Conservation (phyloP, 768 basidiomycete genomes). For the Rhodosporidiobolus sp. region DNA sequence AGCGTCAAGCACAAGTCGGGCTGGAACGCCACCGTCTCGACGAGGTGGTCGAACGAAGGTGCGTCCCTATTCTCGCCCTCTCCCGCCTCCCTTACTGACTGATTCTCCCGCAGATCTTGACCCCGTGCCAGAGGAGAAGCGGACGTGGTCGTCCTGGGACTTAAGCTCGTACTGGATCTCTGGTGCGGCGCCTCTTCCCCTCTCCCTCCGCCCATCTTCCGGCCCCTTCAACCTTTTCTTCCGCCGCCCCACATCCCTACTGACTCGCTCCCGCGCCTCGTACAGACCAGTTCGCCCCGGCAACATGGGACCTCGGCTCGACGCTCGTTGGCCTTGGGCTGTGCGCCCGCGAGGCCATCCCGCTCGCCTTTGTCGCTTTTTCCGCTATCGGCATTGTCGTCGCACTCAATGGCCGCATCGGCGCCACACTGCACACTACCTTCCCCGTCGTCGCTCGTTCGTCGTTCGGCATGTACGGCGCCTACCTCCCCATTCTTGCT, state of each 20-base stretch:
- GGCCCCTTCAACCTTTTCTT: background rate
- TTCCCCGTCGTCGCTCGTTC: slow-evolving; percentile 44
- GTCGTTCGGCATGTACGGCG: slow-evolving; percentile 44
- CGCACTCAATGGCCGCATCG: slow-evolving; percentile 43
- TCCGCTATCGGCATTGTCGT: slow-evolving; percentile 11
- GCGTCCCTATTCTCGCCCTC: background rate
- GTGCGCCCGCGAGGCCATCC: slow-evolving; percentile 8
- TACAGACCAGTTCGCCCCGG: slow-evolving; percentile 13
- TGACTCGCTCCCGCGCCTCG: too few relatives aligned
- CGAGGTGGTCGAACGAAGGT: slow-evolving; percentile 11
- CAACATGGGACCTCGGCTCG: slow-evolving; percentile 13
- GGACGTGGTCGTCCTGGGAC: slow-evolving; percentile 10
- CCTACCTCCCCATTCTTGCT: slow-evolving; percentile 44
- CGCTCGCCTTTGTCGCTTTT: slow-evolving; percentile 21
- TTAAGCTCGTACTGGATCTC: slow-evolving; percentile 11
- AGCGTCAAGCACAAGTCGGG: slow-evolving; percentile 16
- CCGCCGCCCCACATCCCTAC: too few relatives aligned
- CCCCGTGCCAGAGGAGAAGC: slow-evolving; percentile 4
- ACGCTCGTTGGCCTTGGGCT: slow-evolving; percentile 2
- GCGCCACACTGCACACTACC: slow-evolving; percentile 42
- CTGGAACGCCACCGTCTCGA: background rate
- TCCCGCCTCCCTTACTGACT: background rate
- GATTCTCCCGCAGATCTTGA: slow-evolving; percentile 4
- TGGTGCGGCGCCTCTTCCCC: background rate
- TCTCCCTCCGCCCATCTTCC: background rate